phyloP scores from a whole-genome alignment of 2,329 filamentous ascomycete genomes.

The Beauveria medogensis region DNA sequence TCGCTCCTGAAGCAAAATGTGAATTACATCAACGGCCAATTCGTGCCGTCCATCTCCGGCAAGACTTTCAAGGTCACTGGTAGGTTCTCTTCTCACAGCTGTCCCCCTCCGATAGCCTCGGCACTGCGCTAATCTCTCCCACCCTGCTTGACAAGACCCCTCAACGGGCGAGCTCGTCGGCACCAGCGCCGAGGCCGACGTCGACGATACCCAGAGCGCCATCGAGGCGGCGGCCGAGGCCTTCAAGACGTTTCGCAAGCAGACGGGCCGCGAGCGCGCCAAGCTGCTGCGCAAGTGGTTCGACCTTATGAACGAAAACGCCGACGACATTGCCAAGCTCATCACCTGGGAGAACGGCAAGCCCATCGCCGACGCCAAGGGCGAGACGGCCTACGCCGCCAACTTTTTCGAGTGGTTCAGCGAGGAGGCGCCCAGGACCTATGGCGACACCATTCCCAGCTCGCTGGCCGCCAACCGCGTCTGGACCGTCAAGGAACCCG shows the following conservation, averaged over 20 bases:
- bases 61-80: slow-evolving; percentile 84
- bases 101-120: neutral
- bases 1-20: slow-evolving; percentile 77
- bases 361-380: slow-evolving; percentile 65
- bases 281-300: slow-evolving; percentile 74
- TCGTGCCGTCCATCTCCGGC: slow-evolving; percentile 75
- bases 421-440: slow-evolving; percentile 65
- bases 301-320: slow-evolving; percentile 68
- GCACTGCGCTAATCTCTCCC: neutral
- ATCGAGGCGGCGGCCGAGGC: slow-evolving; percentile 77
- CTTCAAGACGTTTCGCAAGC: slow-evolving; percentile 60
- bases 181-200: slow-evolving; percentile 75
- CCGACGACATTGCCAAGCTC: slow-evolving; percentile 70
- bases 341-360: slow-evolving; percentile 92
- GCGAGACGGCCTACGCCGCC: slow-evolving; percentile 64
- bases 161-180: slow-evolving; percentile 75
- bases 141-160: slow-evolving; percentile 52
- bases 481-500: slow-evolving; percentile 71
- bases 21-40: slow-evolving; percentile 87
- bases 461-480: slow-evolving; percentile 65
- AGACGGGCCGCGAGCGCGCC: slow-evolving; percentile 66
- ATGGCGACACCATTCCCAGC: slow-evolving; percentile 68
- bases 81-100: slow-evolving; percentile 23
- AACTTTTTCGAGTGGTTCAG: slow-evolving; percentile 76
- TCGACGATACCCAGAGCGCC: slow-evolving; percentile 68